Conservation (phyloP, 768 basidiomycete genomes). For the Peribolospora kevripleyi region DNA sequence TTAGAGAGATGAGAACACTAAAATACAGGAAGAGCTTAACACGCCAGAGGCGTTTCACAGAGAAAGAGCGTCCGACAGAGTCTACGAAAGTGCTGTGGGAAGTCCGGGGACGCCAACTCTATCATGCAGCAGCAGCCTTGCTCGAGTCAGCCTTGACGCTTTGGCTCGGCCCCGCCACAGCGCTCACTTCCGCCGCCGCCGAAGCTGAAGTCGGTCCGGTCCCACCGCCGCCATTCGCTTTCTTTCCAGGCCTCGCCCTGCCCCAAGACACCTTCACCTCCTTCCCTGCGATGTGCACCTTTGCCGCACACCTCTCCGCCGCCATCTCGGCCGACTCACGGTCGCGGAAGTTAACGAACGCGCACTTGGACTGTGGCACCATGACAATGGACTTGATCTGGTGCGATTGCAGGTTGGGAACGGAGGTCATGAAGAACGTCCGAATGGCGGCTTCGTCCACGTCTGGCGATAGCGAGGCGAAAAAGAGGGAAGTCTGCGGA, state of each 20-base stretch:
- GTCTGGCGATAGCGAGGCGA: constrained; percentile 44
- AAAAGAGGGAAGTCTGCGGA: constrained; percentile 52
- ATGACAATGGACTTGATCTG: constrained; percentile 64
- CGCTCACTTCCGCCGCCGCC: not conserved
- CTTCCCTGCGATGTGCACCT: constrained; percentile 62
- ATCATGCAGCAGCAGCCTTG: no score
- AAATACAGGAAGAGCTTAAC: no score
- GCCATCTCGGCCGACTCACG: constrained; percentile 62
- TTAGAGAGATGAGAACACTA: no score
- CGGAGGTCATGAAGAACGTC: constrained; percentile 39
- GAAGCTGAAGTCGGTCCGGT: not conserved
- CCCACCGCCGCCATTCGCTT: not conserved
- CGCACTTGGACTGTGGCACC: constrained; percentile 57
- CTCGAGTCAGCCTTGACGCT: no score
- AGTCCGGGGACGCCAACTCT: no score
- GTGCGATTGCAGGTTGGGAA: constrained; percentile 33
- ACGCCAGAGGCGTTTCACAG: no score
- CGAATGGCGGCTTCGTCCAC: constrained; percentile 53
- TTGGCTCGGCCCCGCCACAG: no score
- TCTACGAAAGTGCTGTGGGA: no score
- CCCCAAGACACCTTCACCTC: constrained; percentile 67
- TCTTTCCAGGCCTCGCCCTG: constrained; percentile 30
- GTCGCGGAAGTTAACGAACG: constrained; percentile 81
- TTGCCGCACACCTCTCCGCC: constrained; percentile 71
- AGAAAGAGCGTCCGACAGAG: no score